Base-by-base conservation (phyloP, 495 filamentous ascomycete species). In the Margaritispora aquatica region DNA sequence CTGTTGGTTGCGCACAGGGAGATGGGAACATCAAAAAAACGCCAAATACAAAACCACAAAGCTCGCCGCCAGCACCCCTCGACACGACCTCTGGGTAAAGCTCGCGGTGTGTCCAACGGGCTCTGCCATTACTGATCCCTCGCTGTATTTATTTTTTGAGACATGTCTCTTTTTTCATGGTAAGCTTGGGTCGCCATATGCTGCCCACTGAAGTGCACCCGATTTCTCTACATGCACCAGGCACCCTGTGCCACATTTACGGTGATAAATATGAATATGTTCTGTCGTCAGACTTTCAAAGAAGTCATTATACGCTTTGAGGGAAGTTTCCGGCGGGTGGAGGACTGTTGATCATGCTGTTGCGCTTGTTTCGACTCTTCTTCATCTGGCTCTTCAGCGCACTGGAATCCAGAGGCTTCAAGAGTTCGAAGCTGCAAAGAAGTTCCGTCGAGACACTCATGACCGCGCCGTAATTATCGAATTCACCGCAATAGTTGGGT, bases 361-460 rank as follows among this genome's bases (percentile, higher is more conserved):
- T 88, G 17, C 80, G 72, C 80, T 93, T 92, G 71, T 89, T 96
- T 36, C 93, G 83, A 52, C 91, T 89, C 76, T 96, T 97, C 81
- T 99, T 99, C 76, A 99, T 99, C 70, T 97, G 95, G 65, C 87
- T 96, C 80, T 99, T 99, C 63, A 99, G 75, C 31, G 92, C 93
- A 56, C 88, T 90, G n/a, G 92, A 96, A 71, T 99, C 94, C 64
- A 99, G 76, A 15, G 94, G 94, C 68, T 99, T 99, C 62, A 99
- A 77, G 20, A 97, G 75, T 73, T 99, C 94, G 71, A 99, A 99
- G 71, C 91, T 96, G 74, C 94, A 99, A 7, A 99, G 81, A 44
- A 99, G 76, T 71, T 97, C 93, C 11, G 82, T 82, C 1, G 90
- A 96, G 15, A 99, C 94, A 10, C 92, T 96, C 94, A 99, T 99